Conservation (phyloP, 2,329 filamentous ascomycete species). For the Beauveria australis region DNA sequence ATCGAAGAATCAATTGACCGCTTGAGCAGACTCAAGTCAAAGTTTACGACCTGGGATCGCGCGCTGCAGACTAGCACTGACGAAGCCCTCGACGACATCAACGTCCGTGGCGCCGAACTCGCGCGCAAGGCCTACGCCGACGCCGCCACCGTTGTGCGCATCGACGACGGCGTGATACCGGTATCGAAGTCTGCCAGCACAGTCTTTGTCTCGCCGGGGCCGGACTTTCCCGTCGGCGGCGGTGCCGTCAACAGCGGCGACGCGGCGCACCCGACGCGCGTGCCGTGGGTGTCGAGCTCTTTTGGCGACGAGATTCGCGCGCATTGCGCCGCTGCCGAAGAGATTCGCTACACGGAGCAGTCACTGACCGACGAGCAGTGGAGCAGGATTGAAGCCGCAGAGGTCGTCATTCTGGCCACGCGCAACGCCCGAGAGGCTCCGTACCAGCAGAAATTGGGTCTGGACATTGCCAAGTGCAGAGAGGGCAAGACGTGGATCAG, state of each 20-base stretch:
- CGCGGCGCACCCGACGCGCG: conserved; percentile 16
- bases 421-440: conserved; percentile 19
- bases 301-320: conserved; percentile 16
- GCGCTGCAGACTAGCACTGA: conserved; percentile 12
- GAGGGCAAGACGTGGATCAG: conserved; percentile 11
- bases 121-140: conserved; percentile 16
- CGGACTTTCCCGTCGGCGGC: conserved; percentile 18
- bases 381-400: conserved; percentile 15
- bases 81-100: conserved; percentile 13
- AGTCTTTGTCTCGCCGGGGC: conserved; percentile 19
- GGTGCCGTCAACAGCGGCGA: conserved; percentile 17
- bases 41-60: conserved; percentile 18
- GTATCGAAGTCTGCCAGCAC: conserved; percentile 13
- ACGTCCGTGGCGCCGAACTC: conserved; percentile 13
- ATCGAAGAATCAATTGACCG: conserved; percentile 16
- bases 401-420: conserved; percentile 19
- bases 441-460: conserved; percentile 17
- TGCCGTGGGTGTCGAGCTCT: conserved; percentile 18
- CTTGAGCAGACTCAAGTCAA: conserved; percentile 15
- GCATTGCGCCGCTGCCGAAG: conserved; percentile 11
- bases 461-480: conserved; percentile 15
- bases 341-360: conserved; percentile 17
- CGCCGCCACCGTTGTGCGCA: conserved; percentile 17
- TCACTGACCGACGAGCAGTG: conserved; percentile 14
- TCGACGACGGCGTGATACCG: conserved; percentile 13